phyloP scores from a whole-genome alignment of 1,139 yeast genomes.

The Suhomyces bribrorum region DNA sequence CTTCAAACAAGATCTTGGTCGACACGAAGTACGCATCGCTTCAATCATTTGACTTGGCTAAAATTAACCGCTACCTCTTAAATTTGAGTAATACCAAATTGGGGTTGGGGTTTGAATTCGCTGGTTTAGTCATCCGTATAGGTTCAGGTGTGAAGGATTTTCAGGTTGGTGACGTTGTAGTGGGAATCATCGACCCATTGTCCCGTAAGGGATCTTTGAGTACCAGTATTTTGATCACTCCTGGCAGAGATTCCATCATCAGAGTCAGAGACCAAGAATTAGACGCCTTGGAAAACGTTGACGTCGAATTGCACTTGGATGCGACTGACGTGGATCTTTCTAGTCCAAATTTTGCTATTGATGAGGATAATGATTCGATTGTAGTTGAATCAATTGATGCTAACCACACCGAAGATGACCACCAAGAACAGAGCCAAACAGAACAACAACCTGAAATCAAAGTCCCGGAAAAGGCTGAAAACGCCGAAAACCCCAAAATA shows the following conservation, averaged over 20 bases:
- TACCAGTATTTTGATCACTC: conserved; percentile 36
- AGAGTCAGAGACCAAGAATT: conserved; percentile 29
- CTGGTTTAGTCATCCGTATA: conserved; percentile 36
- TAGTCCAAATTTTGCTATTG: conserved; percentile 5
- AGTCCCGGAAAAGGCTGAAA: neutral
- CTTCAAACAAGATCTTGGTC: conserved; percentile 34
- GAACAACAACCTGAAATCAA: neutral
- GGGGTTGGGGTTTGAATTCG: conserved; percentile 47
- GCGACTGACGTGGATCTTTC: neutral
- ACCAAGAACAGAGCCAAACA: neutral
- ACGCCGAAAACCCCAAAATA: neutral
- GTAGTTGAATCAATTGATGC: conserved; percentile 2
- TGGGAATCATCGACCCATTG: conserved; percentile 38
- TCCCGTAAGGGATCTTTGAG: conserved; percentile 42
- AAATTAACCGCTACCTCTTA: conserved; percentile 37
- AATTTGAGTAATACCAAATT: conserved; percentile 41
- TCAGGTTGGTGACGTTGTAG: conserved; percentile 37
- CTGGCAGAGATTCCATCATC: conserved; percentile 34
- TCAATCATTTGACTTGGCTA: conserved; percentile 41
- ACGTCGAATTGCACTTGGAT: conserved; percentile 9
- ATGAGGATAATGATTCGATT: conserved; percentile 8
- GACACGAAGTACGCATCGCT: conserved; percentile 41
- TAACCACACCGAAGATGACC: neutral
- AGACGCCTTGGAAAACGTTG: conserved; percentile 20
- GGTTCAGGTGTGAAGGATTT: conserved; percentile 32